Conservation (phyloP, 2,329 filamentous ascomycete species). For the Arthroderma sp. region DNA sequence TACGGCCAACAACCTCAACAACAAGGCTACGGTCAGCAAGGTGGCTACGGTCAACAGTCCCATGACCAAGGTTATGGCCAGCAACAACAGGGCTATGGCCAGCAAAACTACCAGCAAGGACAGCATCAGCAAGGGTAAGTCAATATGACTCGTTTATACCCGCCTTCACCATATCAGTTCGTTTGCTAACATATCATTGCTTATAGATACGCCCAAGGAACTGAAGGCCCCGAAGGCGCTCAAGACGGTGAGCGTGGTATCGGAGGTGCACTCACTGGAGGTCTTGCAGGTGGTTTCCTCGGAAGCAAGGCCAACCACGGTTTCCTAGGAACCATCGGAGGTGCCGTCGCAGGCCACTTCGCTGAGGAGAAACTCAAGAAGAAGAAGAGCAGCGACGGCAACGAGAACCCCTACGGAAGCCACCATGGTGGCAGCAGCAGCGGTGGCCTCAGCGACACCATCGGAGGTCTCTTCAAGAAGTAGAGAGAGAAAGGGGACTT, state of each 20-base stretch:
- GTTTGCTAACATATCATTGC: background rate
- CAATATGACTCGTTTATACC: slow-evolving; percentile 2
- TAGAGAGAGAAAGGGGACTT: no score
- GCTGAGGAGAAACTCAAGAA: slow-evolving; percentile 34
- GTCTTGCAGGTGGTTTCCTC: slow-evolving; percentile 32
- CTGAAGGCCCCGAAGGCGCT: slow-evolving; percentile 22
- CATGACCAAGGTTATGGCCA: slow-evolving; percentile 11
- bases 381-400: slow-evolving; percentile 17
- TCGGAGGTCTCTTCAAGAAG: no score
- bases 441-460: slow-evolving; percentile 10
- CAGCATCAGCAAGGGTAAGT: slow-evolving; percentile 10
- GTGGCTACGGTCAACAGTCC: slow-evolving; percentile 7
- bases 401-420: slow-evolving; percentile 21
- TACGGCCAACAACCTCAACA: slow-evolving; percentile 13
- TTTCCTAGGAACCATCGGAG: slow-evolving; percentile 35
- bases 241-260: slow-evolving; percentile 35
- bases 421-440: slow-evolving; percentile 12
- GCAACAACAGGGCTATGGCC: slow-evolving; percentile 2
- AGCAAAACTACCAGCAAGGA: slow-evolving; percentile 8
- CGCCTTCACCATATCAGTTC: background rate
- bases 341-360: slow-evolving; percentile 34
- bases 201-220: slow-evolving; percentile 10
- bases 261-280: slow-evolving; percentile 34
- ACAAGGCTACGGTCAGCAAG: slow-evolving; percentile 11
- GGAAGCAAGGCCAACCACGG: slow-evolving; percentile 37